Evolutionary conservation across 257 asterid species (phyloP).

Genomic region (Anisodus acutangulus): DNA sequence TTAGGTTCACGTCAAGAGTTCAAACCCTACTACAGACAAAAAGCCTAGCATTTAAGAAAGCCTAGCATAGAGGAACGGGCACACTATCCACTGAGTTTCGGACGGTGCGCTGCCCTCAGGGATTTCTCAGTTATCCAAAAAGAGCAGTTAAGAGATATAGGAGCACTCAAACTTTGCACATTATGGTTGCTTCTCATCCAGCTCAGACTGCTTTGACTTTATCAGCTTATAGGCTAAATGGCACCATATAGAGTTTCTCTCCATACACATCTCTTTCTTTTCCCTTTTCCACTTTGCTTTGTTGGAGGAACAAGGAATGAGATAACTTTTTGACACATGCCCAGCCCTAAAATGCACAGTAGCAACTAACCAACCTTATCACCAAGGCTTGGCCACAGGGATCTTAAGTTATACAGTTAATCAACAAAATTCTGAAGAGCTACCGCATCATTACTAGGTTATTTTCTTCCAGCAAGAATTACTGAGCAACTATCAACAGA

Average conservation of each 20-base stretch:
- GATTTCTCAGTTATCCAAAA: neutral
- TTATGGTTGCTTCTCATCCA: neutral
- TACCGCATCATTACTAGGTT: neutral
- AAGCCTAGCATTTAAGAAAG: neutral
- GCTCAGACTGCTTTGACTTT: neutral
- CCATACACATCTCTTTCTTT: conserved; percentile 3
- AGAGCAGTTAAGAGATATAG: neutral
- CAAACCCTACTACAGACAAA: neutral
- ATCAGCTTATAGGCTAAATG: conserved; percentile 8
- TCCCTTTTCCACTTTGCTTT: conserved; percentile 15
- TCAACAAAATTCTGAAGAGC: conserved; percentile 1
- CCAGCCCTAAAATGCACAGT: neutral
- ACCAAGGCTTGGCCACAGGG: neutral
- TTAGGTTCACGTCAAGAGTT: neutral
- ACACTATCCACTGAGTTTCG: neutral
- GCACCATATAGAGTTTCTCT: conserved; percentile 21
- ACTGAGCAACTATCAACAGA: neutral
- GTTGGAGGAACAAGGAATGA: neutral
- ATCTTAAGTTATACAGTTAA: neutral
- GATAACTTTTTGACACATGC: neutral
- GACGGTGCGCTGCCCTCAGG: neutral
- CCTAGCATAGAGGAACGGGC: neutral
- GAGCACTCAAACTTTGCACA: conserved; percentile 1
- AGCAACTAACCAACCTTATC: neutral
- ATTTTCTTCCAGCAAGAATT: neutral